Evolutionary conservation across 768 basidiomycete species (phyloP), one percentile per base, ranked within the genome.

Genomic region (Xerocomus brunneocitrinus): DNA sequence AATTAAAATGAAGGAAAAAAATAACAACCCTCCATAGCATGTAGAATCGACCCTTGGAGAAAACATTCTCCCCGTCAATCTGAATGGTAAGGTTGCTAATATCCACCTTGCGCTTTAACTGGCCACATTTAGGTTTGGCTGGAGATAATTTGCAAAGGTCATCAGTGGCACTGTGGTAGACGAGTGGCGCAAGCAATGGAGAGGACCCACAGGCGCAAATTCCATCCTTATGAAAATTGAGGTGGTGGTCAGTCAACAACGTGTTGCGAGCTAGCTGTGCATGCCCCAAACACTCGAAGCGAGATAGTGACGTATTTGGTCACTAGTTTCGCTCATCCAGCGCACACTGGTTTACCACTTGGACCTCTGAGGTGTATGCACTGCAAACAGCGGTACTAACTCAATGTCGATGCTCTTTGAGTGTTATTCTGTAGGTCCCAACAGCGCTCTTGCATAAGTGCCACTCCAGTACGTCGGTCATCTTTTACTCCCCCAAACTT

Each of bases 151-250:
- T 28, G 14, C 19, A 9, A 10, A 9, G 34, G 6, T 31, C 9
- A 38, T 66, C 38, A 56, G 43, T 19, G 19, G 19, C n/a, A n/a
- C n/a, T n/a, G 43, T n/a, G 8, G 7, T 25, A n/a, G 25, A 27
- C 13, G 7, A 24, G 43, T 49, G 50, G 56, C 36, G 36, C 39
- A 1, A 7, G 46, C 32, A 48, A 42, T 14, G 10, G 45, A 9
- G 34, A 49, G 67, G 63, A 71, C 67, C 65, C 56, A 71, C 67
- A 52, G 58, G 58, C 12, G 50, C 48, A 61, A 60, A 71, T 14
- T 71, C 63, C 69, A 69, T 71, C 39, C 19, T 14, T 6, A 35
- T 3, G 14, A 24, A 27, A n/a, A 16, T 1, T 0, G 28, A 22
- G 44, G 13, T 54, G 49, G 35, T 47, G 42, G 42, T 28, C 27